Conservation (phyloP, 2,329 filamentous ascomycete species). For the Apiospora kogelbergensis region DNA sequence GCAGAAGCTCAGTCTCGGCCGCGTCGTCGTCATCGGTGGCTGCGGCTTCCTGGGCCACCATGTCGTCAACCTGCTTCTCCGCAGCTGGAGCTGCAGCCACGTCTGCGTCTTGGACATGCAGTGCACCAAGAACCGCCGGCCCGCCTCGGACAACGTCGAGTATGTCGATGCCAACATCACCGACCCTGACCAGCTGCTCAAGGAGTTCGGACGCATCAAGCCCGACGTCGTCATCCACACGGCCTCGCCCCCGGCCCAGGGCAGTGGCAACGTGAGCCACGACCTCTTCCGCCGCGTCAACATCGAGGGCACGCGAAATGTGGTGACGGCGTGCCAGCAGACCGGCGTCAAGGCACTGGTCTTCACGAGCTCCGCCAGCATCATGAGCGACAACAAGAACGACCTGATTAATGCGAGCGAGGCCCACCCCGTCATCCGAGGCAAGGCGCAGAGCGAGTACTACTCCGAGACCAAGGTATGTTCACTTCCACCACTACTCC, state of each 20-base stretch:
- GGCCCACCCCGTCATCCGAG: slow-evolving; percentile 72
- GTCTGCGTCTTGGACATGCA: slow-evolving; percentile 73
- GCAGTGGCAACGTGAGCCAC: slow-evolving; percentile 52
- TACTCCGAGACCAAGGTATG: slow-evolving; percentile 88
- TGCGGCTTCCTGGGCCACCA: slow-evolving; percentile 85
- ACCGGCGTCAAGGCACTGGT: slow-evolving; percentile 78
- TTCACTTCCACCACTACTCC: background rate
- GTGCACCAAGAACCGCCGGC: slow-evolving; percentile 67
- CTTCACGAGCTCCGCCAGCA: slow-evolving; percentile 87
- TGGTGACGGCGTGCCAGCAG: slow-evolving; percentile 71
- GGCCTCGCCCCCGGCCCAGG: slow-evolving; percentile 66
- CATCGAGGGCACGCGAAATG: slow-evolving; percentile 77
- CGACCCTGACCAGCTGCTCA: slow-evolving; percentile 57
- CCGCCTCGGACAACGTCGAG: slow-evolving; percentile 52
- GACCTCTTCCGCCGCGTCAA: slow-evolving; percentile 79
- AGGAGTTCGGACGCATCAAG: slow-evolving; percentile 63
- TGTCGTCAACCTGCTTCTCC: slow-evolving; percentile 72
- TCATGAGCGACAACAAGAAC: slow-evolving; percentile 76
- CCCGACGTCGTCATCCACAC: slow-evolving; percentile 91
- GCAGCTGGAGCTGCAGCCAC: slow-evolving; percentile 53
- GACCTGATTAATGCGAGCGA: slow-evolving; percentile 87
- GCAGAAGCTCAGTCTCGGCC: slow-evolving; percentile 53
- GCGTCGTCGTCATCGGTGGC: slow-evolving; percentile 77
- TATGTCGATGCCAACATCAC: slow-evolving; percentile 83
- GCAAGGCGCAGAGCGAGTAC: slow-evolving; percentile 71